Percentiles rank a stretch among this genome's conserved stretches.
Conservation (phyloP, 345 rosid species). For the Citrus unshiu region DNA sequence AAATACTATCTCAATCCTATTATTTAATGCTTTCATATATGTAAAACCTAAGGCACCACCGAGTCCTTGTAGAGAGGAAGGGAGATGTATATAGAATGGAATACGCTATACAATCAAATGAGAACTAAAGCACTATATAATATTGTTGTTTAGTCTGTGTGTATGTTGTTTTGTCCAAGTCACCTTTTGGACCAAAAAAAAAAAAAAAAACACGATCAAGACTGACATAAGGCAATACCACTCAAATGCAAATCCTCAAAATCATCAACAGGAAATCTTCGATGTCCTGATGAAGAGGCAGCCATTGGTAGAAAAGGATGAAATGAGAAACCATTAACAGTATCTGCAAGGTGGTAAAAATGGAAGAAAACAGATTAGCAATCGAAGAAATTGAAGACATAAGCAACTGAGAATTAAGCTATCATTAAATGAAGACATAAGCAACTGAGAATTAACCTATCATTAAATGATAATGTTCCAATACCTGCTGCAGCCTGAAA, state of each 20-base stretch:
- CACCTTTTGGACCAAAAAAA: not conserved
- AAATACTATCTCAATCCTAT: not conserved
- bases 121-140: not conserved
- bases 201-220: not conserved
- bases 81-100: not conserved
- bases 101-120: not conserved
- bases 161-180: not conserved
- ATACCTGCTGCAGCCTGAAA: constrained; percentile 93
- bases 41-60: not conserved
- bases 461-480: not conserved
- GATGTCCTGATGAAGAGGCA: constrained; percentile 89
- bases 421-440: not conserved
- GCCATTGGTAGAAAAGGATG: constrained; percentile 95
- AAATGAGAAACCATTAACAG: constrained; percentile 79
- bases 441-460: not conserved
- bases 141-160: not conserved
- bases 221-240: constrained; percentile 30
- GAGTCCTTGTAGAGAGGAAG: not conserved
- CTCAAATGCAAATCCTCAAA: constrained; percentile 34
- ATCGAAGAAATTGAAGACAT: not conserved
- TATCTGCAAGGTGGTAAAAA: constrained; percentile 44
- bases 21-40: not conserved
- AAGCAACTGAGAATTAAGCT: not conserved
- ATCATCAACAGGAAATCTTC: constrained; percentile 68
- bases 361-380: constrained; percentile 13